Percentiles rank a stretch among this genome's conserved stretches.
These are phyloP conservation scores for Coemansia sp. DNA, from an alignment of 192 early-diverging fungal genomes.

Conservation along the genomic window DNA sequence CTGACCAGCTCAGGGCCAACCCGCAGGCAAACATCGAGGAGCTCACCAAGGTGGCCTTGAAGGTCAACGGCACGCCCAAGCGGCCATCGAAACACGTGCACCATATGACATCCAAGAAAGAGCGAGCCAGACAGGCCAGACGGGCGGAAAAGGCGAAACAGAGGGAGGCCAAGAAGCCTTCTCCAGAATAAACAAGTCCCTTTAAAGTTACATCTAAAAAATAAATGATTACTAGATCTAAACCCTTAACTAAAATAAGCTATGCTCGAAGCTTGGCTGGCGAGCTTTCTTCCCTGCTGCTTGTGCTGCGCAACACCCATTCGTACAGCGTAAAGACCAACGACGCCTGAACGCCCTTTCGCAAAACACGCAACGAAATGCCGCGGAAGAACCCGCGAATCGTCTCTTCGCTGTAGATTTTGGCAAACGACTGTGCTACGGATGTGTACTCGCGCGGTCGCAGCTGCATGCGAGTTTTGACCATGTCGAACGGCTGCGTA, in stretches of 20 bases:
- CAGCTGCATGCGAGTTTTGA: conserved; percentile 92
- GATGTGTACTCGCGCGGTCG: conserved; percentile 69
- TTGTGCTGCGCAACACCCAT: conserved; percentile 40
- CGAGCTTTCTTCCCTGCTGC: neutral
- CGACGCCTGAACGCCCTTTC: conserved; percentile 82
- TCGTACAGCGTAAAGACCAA: conserved; percentile 96
- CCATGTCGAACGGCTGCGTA: conserved; percentile 93
- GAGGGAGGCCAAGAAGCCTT: neutral
- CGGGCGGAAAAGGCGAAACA: too few relatives aligned
- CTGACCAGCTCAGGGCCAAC: conserved; percentile 24
- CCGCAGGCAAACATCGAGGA: conserved; percentile 46
- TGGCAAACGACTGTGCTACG: conserved; percentile 45
- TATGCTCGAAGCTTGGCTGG: conserved; percentile 19
- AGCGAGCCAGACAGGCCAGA: too few relatives aligned
- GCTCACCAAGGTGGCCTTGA: conserved; percentile 33
- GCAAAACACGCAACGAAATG: conserved; percentile 72
- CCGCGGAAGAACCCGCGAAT: conserved; percentile 80
- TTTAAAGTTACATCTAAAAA: neutral
- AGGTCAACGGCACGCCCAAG: conserved; percentile 4
- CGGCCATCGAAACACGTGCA: too few relatives aligned
- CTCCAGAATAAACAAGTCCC: neutral
- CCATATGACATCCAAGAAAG: too few relatives aligned
- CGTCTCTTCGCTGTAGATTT: conserved; percentile 69
- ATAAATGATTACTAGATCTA: neutral
- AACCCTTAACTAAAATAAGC: neutral